Percentiles rank a stretch among this genome's conserved stretches.
These are phyloP conservation scores for Amesomyces nigricolor DNA, from an alignment of 2,329 filamentous ascomycete species.

Conservation along the genomic window DNA sequence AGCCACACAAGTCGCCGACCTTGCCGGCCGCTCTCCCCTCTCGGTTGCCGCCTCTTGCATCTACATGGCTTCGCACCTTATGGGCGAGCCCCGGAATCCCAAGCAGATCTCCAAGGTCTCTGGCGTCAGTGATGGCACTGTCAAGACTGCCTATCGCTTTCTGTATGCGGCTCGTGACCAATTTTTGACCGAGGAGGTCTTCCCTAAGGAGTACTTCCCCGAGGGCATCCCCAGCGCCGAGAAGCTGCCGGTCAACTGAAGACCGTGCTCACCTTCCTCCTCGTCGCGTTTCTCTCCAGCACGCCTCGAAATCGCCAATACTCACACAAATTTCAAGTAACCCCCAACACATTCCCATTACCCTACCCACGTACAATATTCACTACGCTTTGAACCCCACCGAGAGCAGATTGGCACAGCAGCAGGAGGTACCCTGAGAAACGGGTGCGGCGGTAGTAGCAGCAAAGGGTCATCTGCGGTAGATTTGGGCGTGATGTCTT, in stretches of 20 bases:
- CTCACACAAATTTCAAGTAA: too few relatives aligned
- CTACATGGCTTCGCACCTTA: constrained; percentile 87
- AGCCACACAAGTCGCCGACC: constrained; percentile 69
- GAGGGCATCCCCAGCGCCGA: constrained; percentile 65
- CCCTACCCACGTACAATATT: too few relatives aligned
- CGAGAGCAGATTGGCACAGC: background rate
- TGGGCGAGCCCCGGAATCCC: constrained; percentile 71
- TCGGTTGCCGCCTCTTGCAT: constrained; percentile 94
- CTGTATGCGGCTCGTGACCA: constrained; percentile 69
- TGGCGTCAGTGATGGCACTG: constrained; percentile 92
- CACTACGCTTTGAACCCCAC: background rate
- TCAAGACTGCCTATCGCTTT: constrained; percentile 90
- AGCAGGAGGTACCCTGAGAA: constrained; percentile 3
- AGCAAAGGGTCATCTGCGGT: constrained; percentile 16
- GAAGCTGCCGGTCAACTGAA: constrained; percentile 58
- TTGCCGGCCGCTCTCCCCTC: constrained; percentile 88
- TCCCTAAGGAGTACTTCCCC: constrained; percentile 67
- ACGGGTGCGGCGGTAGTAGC: constrained; percentile 20
- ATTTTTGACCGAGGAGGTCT: constrained; percentile 70
- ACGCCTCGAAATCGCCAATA: too few relatives aligned
- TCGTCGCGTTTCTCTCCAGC: too few relatives aligned
- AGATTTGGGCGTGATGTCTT: constrained; percentile 11
- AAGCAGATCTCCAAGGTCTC: constrained; percentile 81
- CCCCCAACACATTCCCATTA: too few relatives aligned
- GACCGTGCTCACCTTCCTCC: background rate